Percentiles rank a stretch among this genome's conserved stretches.
Conservation (phyloP, 2,329 filamentous ascomycete species). For the Botrytis fabae region DNA sequence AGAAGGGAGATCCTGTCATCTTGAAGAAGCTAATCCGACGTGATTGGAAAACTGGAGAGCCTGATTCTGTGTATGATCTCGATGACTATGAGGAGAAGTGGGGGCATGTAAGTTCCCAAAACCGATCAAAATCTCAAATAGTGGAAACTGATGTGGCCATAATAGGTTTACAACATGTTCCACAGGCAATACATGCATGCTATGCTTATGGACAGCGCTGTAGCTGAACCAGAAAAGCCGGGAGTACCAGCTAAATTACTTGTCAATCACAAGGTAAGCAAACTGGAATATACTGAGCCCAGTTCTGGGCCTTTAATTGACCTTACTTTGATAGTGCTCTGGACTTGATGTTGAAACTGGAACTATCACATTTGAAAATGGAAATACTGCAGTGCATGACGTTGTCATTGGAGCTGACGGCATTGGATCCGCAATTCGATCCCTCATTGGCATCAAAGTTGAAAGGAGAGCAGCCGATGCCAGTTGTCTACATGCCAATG, state of each 20-base stretch:
- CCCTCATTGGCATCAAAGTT: conserved; percentile 58
- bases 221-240: conserved; percentile 53
- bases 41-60: conserved; percentile 68
- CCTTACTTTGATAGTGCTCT: background rate
- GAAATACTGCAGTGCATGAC: conserved; percentile 38
- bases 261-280: conserved; percentile 55
- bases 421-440: conserved; percentile 63
- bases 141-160: background rate
- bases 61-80: conserved; percentile 47
- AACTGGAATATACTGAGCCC: conserved; percentile 32
- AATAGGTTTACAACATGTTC: conserved; percentile 63
- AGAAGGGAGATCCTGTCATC: conserved; percentile 63
- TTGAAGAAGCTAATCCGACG: conserved; percentile 66
- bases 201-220: conserved; percentile 61
- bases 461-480: conserved; percentile 60
- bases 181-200: conserved; percentile 66
- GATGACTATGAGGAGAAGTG: conserved; percentile 63
- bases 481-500: conserved; percentile 65
- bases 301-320: background rate
- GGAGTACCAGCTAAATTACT: conserved; percentile 54
- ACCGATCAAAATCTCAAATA: background rate
- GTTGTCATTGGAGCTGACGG: conserved; percentile 45
- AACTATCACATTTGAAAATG: conserved; percentile 44
- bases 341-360: conserved; percentile 51
- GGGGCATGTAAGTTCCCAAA: conserved; percentile 49